A percentile compares a stretch with the other conserved stretches of the same genome.
Evolutionary conservation across 148 eudicot species (phyloP).

Genomic region (Silene conica): DNA sequence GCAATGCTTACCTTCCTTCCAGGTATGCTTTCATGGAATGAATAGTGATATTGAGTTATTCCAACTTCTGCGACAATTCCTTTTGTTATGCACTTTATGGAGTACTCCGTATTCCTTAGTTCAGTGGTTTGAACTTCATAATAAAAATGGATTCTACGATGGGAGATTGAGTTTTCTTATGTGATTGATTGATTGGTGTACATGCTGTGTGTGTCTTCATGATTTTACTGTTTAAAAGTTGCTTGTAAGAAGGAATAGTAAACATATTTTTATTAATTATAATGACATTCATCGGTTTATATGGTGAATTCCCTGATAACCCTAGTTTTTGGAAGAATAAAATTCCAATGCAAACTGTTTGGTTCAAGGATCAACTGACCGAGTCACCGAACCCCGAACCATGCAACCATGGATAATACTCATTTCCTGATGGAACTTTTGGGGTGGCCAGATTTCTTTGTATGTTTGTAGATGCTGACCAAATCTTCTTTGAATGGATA

Average conservation of each 20-base stretch:
- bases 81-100: not conserved
- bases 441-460: not conserved
- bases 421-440: not conserved
- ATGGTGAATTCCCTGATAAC: not conserved
- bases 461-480: not conserved
- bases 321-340: not conserved
- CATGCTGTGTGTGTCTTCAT: not conserved
- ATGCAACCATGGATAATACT: too few species aligned
- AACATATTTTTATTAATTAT: not conserved
- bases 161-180: not conserved
- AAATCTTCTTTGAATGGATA: not conserved
- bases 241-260: not conserved
- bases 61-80: not conserved
- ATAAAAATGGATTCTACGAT: not conserved
- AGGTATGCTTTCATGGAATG: constrained; percentile 35
- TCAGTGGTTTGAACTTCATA: not conserved
- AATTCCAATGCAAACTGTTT: not conserved
- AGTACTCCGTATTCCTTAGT: not conserved
- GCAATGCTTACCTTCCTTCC: constrained; percentile 84
- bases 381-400: too few species aligned
- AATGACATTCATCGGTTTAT: not conserved
- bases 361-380: too few species aligned
- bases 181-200: not conserved
- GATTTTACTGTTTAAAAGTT: not conserved
- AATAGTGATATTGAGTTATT: not conserved